These are phyloP conservation scores for Coemansia sp. DNA, from an alignment of 371 early-diverging fungal species.

Conservation along the genomic window DNA sequence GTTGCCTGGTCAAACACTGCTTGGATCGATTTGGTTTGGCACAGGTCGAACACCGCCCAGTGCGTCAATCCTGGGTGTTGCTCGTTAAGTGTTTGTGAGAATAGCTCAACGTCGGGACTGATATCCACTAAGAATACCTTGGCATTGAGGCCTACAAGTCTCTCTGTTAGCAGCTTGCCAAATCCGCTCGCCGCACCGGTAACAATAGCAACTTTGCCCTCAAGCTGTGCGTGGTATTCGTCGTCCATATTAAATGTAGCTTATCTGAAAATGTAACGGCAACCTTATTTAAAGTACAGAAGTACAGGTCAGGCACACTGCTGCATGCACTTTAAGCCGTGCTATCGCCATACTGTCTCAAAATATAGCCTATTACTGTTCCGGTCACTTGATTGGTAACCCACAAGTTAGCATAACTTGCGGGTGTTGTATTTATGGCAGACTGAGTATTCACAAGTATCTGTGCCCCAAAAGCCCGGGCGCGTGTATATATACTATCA, in stretches of 20 bases:
- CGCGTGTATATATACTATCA: background rate
- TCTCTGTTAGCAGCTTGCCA: constrained; percentile 47
- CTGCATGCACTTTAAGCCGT: background rate
- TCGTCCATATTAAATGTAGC: background rate
- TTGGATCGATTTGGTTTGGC: constrained; percentile 40
- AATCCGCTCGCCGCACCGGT: constrained; percentile 56
- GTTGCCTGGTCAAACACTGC: constrained; percentile 42
- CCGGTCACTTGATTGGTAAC: background rate
- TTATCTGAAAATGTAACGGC: background rate
- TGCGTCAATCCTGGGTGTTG: background rate
- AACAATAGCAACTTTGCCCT: constrained; percentile 54
- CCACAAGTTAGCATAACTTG: background rate
- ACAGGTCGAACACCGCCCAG: constrained; percentile 49
- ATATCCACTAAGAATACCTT: constrained; percentile 54
- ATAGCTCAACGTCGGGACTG: constrained; percentile 25
- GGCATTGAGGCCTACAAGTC: constrained; percentile 34
- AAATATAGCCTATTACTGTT: background rate
- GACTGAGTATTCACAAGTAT: background rate
- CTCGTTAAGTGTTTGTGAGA: constrained; percentile 43
- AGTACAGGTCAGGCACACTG: background rate
- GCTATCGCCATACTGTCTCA: background rate
- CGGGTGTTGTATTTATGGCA: background rate
- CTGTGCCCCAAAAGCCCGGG: background rate
- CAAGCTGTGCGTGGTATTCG: constrained; percentile 10
- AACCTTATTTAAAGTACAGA: background rate